phyloP scores from a whole-genome alignment of 345 rosid genomes.

The Psidium friedrichsthalianum region DNA sequence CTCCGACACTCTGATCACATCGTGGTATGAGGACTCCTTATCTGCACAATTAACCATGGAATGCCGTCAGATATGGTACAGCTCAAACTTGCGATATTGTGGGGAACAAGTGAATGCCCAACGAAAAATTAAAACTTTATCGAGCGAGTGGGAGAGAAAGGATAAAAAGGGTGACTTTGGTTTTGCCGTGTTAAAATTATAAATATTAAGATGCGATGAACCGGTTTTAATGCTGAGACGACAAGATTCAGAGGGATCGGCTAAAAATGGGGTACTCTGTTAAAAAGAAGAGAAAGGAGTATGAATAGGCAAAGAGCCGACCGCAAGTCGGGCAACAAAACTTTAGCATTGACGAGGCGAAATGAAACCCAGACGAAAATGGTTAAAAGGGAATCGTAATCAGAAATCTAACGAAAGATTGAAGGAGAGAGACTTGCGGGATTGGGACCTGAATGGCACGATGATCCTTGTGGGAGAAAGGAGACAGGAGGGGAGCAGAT shows the following conservation, averaged over 20 bases:
- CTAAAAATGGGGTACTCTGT: neutral
- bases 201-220: neutral
- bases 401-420: neutral
- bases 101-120: neutral
- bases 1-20: slow-evolving; percentile 92
- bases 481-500: slow-evolving; percentile 34
- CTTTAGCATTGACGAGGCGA: neutral
- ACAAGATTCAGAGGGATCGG: neutral
- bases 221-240: neutral
- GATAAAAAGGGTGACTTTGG: neutral
- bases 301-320: neutral
- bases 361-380: neutral
- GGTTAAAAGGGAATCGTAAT: neutral
- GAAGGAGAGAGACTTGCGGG: neutral
- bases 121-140: neutral
- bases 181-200: neutral
- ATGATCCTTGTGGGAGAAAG: neutral
- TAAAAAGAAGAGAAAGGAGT: neutral
- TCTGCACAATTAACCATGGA: slow-evolving; percentile 24
- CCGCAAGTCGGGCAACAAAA: neutral
- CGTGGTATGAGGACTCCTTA: slow-evolving; percentile 97
- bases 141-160: neutral
- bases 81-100: neutral
- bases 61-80: neutral
- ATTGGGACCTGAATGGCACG: slow-evolving; percentile 1